A percentile compares a stretch with the other conserved stretches of the same genome.
phyloP scores from a whole-genome alignment of 192 early-diverging fungal species.

The Cetraspora pellucida region DNA sequence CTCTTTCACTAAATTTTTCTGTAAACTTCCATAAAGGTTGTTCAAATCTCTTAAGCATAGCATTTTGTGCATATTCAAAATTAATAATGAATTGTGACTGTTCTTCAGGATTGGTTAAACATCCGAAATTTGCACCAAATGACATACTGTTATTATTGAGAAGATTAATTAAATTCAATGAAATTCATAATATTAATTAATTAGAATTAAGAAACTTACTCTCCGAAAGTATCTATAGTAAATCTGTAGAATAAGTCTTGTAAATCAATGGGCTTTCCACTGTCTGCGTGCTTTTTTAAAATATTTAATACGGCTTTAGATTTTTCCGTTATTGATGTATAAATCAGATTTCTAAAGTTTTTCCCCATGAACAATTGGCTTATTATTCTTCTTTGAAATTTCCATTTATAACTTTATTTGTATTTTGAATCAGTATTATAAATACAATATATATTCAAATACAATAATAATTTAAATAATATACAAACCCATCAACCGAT shows the following conservation, averaged over 20 bases:
- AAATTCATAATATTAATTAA: background rate
- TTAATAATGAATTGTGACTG: conserved; percentile 48
- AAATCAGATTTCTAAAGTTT: conserved; percentile 30
- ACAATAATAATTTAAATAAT: background rate
- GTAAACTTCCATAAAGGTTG: conserved; percentile 43
- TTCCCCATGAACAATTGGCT: conserved; percentile 2
- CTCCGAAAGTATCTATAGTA: conserved; percentile 48
- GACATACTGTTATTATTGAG: conserved; percentile 36
- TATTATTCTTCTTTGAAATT: conserved; percentile 19
- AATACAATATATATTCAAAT: background rate
- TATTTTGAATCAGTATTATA: background rate
- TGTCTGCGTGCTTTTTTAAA: conserved; percentile 29
- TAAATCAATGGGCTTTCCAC: conserved; percentile 45
- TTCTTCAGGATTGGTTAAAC: conserved; percentile 35
- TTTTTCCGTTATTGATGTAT: background rate
- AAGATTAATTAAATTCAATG: background rate
- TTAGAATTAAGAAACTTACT: conserved; percentile 30
- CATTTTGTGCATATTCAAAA: conserved; percentile 55
- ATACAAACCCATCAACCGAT: conserved; percentile 37
- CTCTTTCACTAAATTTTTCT: conserved; percentile 33
- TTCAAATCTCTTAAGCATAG: conserved; percentile 38
- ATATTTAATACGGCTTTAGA: background rate
- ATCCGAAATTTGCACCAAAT: conserved; percentile 40
- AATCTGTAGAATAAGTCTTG: conserved; percentile 36
- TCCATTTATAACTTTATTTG: background rate